Percentiles rank a stretch among this genome's conserved stretches.
These are phyloP conservation scores for Cystoderma amianthinum DNA, from an alignment of 768 basidiomycete species.

Conservation along the genomic window DNA sequence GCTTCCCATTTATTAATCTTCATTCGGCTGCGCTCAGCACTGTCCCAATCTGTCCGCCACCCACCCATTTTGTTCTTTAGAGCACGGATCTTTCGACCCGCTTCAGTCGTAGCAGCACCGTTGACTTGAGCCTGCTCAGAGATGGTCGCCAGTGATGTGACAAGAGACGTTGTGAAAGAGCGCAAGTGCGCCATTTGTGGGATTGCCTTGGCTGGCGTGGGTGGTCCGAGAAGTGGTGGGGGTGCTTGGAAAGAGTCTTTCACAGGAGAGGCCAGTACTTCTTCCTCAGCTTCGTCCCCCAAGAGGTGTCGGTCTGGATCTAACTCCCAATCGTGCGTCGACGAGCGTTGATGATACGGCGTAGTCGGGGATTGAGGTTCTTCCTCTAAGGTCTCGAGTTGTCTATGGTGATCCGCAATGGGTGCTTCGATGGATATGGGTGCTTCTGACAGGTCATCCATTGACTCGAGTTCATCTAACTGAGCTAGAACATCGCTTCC, in stretches of 20 bases:
- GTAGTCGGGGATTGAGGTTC: conserved; percentile 18
- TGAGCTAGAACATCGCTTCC: conserved; percentile 67
- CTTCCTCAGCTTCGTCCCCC: conserved; percentile 39
- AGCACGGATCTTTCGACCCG: conserved; percentile 80
- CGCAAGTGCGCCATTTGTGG: conserved; percentile 68
- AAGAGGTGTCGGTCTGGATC: conserved; percentile 44
- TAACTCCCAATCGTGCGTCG: conserved; percentile 52
- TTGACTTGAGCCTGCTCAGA: conserved; percentile 89
- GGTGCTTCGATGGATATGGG: conserved; percentile 15
- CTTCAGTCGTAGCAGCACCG: conserved; percentile 77
- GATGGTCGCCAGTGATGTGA: conserved; percentile 66
- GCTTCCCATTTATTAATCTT: conserved; percentile 81
- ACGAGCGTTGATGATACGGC: conserved; percentile 13
- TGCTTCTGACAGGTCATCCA: conserved; percentile 36
- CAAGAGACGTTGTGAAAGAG: conserved; percentile 66
- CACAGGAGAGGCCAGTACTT: conserved; percentile 38
- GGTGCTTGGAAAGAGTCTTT: conserved; percentile 54
- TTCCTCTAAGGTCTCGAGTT: conserved; percentile 29
- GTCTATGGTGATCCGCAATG: conserved; percentile 10
- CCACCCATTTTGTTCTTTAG: conserved; percentile 78
- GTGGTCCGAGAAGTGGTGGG: conserved; percentile 37
- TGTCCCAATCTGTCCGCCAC: conserved; percentile 80
- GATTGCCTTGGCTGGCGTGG: conserved; percentile 54
- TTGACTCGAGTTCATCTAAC: conserved; percentile 53
- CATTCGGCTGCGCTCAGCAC: conserved; percentile 70